Conservation (phyloP, 1,284 basidiomycete species). For the Rhodotorula sp. region DNA sequence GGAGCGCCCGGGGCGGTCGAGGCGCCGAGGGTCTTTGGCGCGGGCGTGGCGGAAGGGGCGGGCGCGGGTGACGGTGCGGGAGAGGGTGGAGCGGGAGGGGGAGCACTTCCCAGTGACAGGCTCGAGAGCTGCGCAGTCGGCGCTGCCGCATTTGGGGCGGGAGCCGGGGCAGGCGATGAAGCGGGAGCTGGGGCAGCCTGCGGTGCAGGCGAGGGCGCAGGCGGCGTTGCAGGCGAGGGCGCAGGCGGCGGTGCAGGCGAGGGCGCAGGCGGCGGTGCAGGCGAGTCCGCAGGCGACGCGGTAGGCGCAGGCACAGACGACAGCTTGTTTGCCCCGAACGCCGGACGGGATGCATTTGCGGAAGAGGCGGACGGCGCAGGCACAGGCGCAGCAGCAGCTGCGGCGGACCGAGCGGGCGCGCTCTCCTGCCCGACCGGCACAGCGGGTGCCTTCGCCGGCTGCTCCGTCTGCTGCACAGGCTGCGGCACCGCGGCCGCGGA, state of each 20-base stretch:
- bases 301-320: background rate
- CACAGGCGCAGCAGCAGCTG: background rate
- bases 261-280: too few relatives aligned
- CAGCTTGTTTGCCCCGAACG: too few relatives aligned
- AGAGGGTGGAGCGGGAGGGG: slow-evolving; percentile 4
- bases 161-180: background rate
- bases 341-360: too few relatives aligned
- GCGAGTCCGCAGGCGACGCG: background rate
- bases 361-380: background rate
- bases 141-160: background rate
- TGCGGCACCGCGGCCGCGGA: too few relatives aligned
- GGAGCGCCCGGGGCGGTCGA: background rate
- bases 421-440: too few relatives aligned
- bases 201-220: background rate
- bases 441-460: too few relatives aligned
- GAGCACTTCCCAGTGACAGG: slow-evolving; percentile 7
- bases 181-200: background rate
- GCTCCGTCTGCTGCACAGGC: too few relatives aligned
- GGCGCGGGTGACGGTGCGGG: background rate
- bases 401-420: too few relatives aligned
- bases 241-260: background rate
- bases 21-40: background rate
- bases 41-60: background rate
- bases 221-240: background rate
- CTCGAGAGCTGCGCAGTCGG: slow-evolving; percentile 1